These are phyloP conservation scores for Tuber umbilicatum DNA, from an alignment of 495 filamentous ascomycete species.

Conservation along the genomic window DNA sequence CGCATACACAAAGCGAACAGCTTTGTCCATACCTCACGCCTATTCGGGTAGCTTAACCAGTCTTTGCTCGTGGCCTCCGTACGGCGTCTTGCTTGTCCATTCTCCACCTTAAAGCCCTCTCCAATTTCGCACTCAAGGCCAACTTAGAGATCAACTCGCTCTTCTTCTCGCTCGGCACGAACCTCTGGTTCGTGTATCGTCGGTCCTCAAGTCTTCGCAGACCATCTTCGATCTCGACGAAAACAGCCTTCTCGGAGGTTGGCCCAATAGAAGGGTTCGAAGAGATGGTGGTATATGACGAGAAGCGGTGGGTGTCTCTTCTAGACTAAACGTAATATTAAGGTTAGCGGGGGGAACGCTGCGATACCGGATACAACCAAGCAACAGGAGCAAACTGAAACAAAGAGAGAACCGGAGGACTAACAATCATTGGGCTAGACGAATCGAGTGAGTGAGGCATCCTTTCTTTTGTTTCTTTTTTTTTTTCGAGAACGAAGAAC, in stretches of 20 bases:
- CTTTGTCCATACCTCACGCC: background rate
- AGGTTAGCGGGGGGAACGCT: constrained; percentile 14
- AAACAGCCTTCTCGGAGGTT: constrained; percentile 33
- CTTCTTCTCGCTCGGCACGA: constrained; percentile 74
- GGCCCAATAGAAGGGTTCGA: constrained; percentile 31
- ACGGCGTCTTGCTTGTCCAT: constrained; percentile 90
- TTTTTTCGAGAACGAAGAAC: background rate
- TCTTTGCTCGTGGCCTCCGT: constrained; percentile 55
- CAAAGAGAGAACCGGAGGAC: constrained; percentile 19
- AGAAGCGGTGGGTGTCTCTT: constrained; percentile 34
- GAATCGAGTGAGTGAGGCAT: constrained; percentile 40
- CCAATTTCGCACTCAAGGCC: constrained; percentile 86
- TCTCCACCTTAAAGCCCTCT: constrained; percentile 79
- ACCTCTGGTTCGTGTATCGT: constrained; percentile 75
- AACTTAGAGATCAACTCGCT: constrained; percentile 78
- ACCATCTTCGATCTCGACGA: constrained; percentile 62
- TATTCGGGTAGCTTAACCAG: constrained; percentile 27
- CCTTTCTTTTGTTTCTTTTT: constrained; percentile 7
- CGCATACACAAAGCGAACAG: constrained; percentile 11
- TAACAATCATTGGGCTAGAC: constrained; percentile 40
- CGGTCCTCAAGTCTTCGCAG: constrained; percentile 89
- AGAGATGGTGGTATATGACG: constrained; percentile 34
- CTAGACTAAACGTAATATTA: constrained; percentile 20
- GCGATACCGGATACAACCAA: constrained; percentile 1
- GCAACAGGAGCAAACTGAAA: background rate